These are phyloP conservation scores for Trypethelium eluteriae DNA, from an alignment of 495 filamentous ascomycete genomes.

Conservation along the genomic window DNA sequence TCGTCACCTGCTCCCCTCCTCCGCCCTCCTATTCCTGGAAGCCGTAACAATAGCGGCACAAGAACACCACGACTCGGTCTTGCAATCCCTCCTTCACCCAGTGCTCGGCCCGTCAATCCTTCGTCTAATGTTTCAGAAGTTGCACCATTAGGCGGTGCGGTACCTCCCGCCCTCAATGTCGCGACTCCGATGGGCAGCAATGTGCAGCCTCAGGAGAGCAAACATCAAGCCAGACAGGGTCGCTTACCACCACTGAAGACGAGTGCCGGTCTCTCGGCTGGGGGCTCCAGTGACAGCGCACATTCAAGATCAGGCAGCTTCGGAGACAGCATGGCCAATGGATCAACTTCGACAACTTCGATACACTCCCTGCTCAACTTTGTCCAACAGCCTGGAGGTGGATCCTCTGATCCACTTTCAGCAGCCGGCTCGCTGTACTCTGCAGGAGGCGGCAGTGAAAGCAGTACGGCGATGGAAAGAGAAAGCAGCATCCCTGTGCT, in stretches of 20 bases:
- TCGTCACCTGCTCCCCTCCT: conserved; percentile 71
- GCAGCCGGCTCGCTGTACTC: conserved; percentile 80
- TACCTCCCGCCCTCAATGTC: conserved; percentile 65
- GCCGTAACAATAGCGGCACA: conserved; percentile 52
- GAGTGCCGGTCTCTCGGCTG: conserved; percentile 38
- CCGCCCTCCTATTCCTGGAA: conserved; percentile 73
- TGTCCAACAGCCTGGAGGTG: conserved; percentile 51
- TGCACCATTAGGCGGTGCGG: conserved; percentile 17
- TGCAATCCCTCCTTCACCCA: conserved; percentile 79
- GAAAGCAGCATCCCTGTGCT: conserved; percentile 63
- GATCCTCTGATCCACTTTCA: conserved; percentile 70
- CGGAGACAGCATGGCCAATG: conserved; percentile 64
- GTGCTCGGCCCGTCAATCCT: conserved; percentile 57
- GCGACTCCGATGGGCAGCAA: conserved; percentile 78
- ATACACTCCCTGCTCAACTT: conserved; percentile 69
- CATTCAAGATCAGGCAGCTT: conserved; percentile 71
- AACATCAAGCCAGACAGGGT: conserved; percentile 40
- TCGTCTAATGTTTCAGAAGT: conserved; percentile 20
- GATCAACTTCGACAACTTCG: conserved; percentile 73
- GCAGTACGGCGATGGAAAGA: conserved; percentile 61
- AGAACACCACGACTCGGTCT: conserved; percentile 74
- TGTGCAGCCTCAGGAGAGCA: conserved; percentile 53
- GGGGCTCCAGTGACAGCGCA: conserved; percentile 61
- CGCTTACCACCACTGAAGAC: conserved; percentile 47
- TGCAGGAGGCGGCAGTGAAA: conserved; percentile 52